phyloP scores from a whole-genome alignment of 2,329 filamentous ascomycete genomes.

The Xylariaceae sp. region DNA sequence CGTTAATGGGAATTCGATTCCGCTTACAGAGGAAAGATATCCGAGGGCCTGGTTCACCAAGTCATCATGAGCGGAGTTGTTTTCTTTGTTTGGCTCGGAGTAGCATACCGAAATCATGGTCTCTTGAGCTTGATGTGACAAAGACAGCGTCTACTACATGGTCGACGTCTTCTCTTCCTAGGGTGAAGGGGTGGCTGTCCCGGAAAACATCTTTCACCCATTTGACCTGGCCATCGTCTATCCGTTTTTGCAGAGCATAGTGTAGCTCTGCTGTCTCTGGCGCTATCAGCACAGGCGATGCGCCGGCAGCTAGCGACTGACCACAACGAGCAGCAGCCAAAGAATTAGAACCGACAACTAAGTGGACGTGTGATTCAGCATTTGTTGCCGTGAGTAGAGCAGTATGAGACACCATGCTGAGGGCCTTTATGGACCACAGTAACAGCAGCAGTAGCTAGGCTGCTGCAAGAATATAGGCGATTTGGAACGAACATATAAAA shows the following conservation, averaged over 20 bases:
- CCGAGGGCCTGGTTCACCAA: slow-evolving; percentile 56
- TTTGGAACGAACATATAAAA: too few relatives aligned
- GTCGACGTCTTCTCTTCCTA: slow-evolving; percentile 83
- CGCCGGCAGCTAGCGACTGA: slow-evolving; percentile 82
- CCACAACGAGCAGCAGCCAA: slow-evolving; percentile 84
- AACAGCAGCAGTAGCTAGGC: too few relatives aligned
- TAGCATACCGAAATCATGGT: slow-evolving; percentile 47
- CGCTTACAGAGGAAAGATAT: slow-evolving; percentile 79
- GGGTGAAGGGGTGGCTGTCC: slow-evolving; percentile 72
- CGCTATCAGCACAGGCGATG: slow-evolving; percentile 79
- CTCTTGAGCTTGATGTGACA: slow-evolving; percentile 68
- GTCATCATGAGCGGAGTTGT: too few relatives aligned
- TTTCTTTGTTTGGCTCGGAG: slow-evolving; percentile 52
- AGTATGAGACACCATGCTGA: too few relatives aligned
- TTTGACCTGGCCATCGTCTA: slow-evolving; percentile 70
- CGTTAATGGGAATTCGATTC: slow-evolving; percentile 89
- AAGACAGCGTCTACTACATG: slow-evolving; percentile 90
- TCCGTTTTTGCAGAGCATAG: slow-evolving; percentile 64
- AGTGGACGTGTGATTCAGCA: slow-evolving; percentile 74
- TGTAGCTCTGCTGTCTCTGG: slow-evolving; percentile 67
- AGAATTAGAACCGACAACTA: slow-evolving; percentile 85
- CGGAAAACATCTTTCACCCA: slow-evolving; percentile 73
- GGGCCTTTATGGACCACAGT: too few relatives aligned
- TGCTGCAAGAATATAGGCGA: too few relatives aligned
- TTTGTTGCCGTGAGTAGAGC: slow-evolving; percentile 75